Conservation (phyloP, 2,329 filamentous ascomycete species). For the Calonectria ilicicola region DNA sequence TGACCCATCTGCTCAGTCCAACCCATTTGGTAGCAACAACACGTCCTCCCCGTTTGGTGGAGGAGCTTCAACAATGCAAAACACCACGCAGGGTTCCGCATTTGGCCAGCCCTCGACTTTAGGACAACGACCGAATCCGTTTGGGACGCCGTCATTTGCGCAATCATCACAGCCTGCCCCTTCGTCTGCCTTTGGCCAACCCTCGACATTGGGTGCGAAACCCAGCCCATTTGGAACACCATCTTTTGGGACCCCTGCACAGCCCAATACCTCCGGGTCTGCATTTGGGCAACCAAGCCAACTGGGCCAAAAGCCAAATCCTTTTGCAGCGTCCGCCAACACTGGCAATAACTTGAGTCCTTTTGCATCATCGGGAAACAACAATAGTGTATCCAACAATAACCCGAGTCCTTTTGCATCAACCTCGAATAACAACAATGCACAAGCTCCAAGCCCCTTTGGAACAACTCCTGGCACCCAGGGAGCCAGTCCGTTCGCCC, state of each 20-base stretch:
- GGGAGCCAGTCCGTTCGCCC: conserved; percentile 35
- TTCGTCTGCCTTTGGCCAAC: conserved; percentile 52
- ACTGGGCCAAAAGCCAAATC: conserved; percentile 52
- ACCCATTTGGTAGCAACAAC: conserved; percentile 55
- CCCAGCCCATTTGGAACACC: conserved; percentile 50
- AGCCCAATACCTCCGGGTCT: conserved; percentile 39
- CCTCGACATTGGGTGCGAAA: conserved; percentile 48
- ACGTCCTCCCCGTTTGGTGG: conserved; percentile 47
- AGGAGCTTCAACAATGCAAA: conserved; percentile 39
- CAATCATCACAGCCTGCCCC: conserved; percentile 53
- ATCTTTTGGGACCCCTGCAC: conserved; percentile 51
- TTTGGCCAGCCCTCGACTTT: conserved; percentile 56
- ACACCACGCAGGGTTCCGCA: conserved; percentile 15
- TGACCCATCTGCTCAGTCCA: conserved; percentile 47
- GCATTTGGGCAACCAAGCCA: conserved; percentile 51
- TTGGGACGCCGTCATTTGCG: conserved; percentile 51
- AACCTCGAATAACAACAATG: conserved; percentile 30
- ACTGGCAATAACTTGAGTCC: conserved; percentile 18
- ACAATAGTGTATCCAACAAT: conserved; percentile 26
- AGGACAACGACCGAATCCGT: conserved; percentile 52
- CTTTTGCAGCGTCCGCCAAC: conserved; percentile 46
- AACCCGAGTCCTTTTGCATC: conserved; percentile 43
- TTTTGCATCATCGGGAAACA: conserved; percentile 34
- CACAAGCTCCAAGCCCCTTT: conserved; percentile 44
- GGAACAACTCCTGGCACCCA: conserved; percentile 34